phyloP scores from a whole-genome alignment of 129 eudicot species.

The Flaveria robusta region DNA sequence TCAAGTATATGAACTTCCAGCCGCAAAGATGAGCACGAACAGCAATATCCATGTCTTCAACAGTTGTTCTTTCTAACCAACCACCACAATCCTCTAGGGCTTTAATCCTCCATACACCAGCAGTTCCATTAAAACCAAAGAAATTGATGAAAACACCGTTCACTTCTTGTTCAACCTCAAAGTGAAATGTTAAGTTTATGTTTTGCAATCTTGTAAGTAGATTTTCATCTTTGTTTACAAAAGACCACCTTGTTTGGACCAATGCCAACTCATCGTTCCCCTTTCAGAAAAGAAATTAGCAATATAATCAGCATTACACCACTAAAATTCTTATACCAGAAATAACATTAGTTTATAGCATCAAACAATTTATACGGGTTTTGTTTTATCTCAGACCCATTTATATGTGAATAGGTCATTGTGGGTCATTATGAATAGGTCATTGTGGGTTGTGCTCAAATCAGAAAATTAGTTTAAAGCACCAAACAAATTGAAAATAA shows the following conservation, averaged over 20 bases:
- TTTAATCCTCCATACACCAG: slow-evolving; percentile 95
- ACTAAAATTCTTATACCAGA: slow-evolving; percentile 3
- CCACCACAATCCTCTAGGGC: slow-evolving; percentile 93
- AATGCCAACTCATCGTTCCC: slow-evolving; percentile 77
- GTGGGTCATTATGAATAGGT: too few species aligned
- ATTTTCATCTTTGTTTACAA: slow-evolving; percentile 90
- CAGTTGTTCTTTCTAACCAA: slow-evolving; percentile 90
- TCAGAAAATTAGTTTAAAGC: not conserved
- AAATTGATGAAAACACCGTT: slow-evolving; percentile 84
- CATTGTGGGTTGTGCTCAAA: too few species aligned
- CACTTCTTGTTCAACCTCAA: slow-evolving; percentile 95
- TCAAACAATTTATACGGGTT: not conserved
- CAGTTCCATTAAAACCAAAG: slow-evolving; percentile 90
- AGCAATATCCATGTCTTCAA: slow-evolving; percentile 93
- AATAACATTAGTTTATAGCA: not conserved
- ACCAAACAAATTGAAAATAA: not conserved
- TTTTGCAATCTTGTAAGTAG: slow-evolving; percentile 86
- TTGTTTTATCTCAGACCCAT: not conserved
- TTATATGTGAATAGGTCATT: too few species aligned
- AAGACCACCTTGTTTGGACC: slow-evolving; percentile 93
- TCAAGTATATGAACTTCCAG: slow-evolving; percentile 82
- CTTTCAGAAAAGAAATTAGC: slow-evolving; percentile 42
- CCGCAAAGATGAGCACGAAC: slow-evolving; percentile 92
- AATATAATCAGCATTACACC: not conserved
- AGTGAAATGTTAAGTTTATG: slow-evolving; percentile 79